These are phyloP conservation scores for Toxoplasma gondii DNA, from an alignment of 169 alveolate genomes.

Conservation along the genomic window DNA sequence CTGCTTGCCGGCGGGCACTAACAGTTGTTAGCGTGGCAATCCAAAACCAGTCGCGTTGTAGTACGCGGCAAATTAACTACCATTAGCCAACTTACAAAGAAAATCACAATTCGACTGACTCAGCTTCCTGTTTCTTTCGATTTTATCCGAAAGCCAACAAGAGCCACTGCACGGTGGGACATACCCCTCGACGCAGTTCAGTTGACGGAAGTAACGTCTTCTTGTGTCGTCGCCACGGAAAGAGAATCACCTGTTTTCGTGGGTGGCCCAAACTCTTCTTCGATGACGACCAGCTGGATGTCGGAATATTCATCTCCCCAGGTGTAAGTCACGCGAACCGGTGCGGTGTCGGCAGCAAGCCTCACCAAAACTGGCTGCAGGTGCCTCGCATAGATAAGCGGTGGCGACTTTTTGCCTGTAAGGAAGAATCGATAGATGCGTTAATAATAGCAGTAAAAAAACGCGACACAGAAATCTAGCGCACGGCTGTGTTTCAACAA, in stretches of 20 bases:
- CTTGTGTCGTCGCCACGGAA: background rate
- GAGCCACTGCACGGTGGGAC: background rate
- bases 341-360: background rate
- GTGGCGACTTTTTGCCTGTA: background rate
- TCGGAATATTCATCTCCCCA: conserved; percentile 27
- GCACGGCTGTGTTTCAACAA: no score
- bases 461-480: no score
- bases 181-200: background rate
- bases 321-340: conserved; percentile 26
- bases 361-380: background rate
- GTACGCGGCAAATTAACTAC: background rate
- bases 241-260: background rate
- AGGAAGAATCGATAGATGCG: background rate
- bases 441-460: no score
- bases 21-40: no score
- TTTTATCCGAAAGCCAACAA: no score
- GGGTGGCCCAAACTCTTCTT: background rate
- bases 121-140: no score
- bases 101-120: no score
- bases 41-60: background rate
- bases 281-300: conserved; percentile 5
- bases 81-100: background rate
- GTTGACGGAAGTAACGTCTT: background rate
- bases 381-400: conserved; percentile 9
- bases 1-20: no score